These are phyloP conservation scores for Lanzia echinophila DNA, from an alignment of 2,329 filamentous ascomycete species.

Conservation along the genomic window DNA sequence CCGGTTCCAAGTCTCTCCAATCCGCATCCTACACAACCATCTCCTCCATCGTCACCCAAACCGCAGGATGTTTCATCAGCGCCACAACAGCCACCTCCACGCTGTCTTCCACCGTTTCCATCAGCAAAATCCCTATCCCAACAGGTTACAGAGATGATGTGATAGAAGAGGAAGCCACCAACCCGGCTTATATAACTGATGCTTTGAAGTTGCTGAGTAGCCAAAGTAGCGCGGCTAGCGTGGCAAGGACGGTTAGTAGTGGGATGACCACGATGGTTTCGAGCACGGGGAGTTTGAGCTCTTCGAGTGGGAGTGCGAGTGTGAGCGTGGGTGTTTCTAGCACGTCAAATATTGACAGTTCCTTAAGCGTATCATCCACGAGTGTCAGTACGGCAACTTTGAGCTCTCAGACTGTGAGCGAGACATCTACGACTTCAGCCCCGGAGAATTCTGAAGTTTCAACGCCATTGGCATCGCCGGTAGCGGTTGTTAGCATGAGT, in stretches of 20 bases:
- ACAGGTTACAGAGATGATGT: constrained; percentile 1
- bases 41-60: neutral
- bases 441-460: no score
- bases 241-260: neutral
- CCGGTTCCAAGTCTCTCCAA: no score
- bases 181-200: neutral
- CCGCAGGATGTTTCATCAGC: neutral
- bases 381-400: no score
- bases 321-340: no score
- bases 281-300: neutral
- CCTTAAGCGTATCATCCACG: no score
- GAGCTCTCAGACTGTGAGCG: no score
- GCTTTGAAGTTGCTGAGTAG: no score
- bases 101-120: neutral
- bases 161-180: neutral
- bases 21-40: constrained; percentile 1
- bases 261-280: constrained; percentile 1
- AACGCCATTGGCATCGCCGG: no score
- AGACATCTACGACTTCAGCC: no score
- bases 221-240: neutral
- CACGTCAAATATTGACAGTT: no score
- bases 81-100: constrained; percentile 1
- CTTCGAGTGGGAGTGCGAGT: no score
- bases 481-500: no score
- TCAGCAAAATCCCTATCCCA: neutral